A percentile compares a stretch with the other conserved stretches of the same genome.
These are phyloP conservation scores for Pseudotsuga menziesii DNA, from an alignment of 75 land plant species.

Conservation along the genomic window DNA sequence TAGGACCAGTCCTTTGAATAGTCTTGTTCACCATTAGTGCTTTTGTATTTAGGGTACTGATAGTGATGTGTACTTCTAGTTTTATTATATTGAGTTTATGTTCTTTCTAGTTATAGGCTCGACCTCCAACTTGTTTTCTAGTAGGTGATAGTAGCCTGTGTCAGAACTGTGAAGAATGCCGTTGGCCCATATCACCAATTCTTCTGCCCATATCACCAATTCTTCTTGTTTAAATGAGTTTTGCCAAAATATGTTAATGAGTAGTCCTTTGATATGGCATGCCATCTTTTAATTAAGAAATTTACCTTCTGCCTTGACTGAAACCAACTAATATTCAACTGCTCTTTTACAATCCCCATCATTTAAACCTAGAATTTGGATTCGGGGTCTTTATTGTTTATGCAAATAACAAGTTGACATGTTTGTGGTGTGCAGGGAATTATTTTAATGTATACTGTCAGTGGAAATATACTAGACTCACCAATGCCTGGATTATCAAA, in stretches of 20 bases:
- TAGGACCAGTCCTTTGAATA: too few relatives aligned
- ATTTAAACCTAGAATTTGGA: neutral
- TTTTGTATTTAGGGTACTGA: too few relatives aligned
- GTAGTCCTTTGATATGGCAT: neutral
- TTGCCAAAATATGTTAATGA: neutral
- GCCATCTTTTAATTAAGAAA: neutral
- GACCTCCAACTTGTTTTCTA: too few relatives aligned
- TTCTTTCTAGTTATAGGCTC: too few relatives aligned
- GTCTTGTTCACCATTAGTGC: too few relatives aligned
- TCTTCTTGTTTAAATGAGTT: neutral
- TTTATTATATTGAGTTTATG: too few relatives aligned
- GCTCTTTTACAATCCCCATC: too few relatives aligned
- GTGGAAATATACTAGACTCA: neutral
- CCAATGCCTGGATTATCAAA: neutral
- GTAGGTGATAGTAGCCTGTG: too few relatives aligned
- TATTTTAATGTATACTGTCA: neutral
- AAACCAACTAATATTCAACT: too few relatives aligned
- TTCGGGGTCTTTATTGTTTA: neutral
- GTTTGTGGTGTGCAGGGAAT: slow-evolving; percentile 1
- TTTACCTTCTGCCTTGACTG: neutral
- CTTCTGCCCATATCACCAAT: neutral
- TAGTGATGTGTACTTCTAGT: too few relatives aligned
- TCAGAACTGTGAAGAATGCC: too few relatives aligned
- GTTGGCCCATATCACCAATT: neutral
- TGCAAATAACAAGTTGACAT: neutral